A percentile compares a stretch with the other conserved stretches of the same genome.
Evolutionary conservation across 2,329 filamentous ascomycete species (phyloP).

Genomic region (Fusarium falciforme): DNA sequence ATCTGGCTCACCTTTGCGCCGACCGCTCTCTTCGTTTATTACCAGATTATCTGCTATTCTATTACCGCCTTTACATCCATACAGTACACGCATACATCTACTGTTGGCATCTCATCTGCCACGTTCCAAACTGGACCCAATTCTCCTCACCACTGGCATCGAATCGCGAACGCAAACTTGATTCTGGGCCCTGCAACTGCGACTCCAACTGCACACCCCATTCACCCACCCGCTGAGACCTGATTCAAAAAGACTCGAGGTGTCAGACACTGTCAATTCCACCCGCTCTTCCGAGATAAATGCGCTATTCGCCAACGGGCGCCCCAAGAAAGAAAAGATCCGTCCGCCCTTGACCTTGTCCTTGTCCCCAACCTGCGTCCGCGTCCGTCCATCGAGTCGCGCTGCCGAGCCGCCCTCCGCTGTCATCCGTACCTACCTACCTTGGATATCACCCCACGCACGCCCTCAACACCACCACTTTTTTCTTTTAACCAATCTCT

Average conservation of each 20-base stretch:
- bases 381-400: not conserved
- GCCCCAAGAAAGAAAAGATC: not conserved
- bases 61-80: not conserved
- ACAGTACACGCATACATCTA: not conserved
- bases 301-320: not conserved
- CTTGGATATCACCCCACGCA: conserved; percentile 27
- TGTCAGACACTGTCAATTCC: conserved; percentile 30
- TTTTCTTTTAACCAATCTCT: not conserved
- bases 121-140: conserved; percentile 19
- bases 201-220: not conserved
- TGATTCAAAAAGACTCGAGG: conserved; percentile 23
- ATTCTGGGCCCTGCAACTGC: not conserved
- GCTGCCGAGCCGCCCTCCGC: conserved; percentile 17
- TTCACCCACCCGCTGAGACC: conserved; percentile 10
- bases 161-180: not conserved
- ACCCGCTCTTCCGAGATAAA: not conserved
- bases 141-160: conserved; percentile 28
- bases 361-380: not conserved
- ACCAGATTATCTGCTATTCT: not conserved
- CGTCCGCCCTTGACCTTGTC: not conserved
- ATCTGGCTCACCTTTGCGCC: conserved; percentile 36
- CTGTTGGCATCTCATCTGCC: not conserved
- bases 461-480: conserved; percentile 5
- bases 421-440: conserved; percentile 21
- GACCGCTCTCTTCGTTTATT: conserved; percentile 7